A percentile compares a stretch with the other conserved stretches of the same genome.
Evolutionary conservation across 2,329 filamentous ascomycete genomes (phyloP).

Genomic region (Sporothrix euskadiensis): DNA sequence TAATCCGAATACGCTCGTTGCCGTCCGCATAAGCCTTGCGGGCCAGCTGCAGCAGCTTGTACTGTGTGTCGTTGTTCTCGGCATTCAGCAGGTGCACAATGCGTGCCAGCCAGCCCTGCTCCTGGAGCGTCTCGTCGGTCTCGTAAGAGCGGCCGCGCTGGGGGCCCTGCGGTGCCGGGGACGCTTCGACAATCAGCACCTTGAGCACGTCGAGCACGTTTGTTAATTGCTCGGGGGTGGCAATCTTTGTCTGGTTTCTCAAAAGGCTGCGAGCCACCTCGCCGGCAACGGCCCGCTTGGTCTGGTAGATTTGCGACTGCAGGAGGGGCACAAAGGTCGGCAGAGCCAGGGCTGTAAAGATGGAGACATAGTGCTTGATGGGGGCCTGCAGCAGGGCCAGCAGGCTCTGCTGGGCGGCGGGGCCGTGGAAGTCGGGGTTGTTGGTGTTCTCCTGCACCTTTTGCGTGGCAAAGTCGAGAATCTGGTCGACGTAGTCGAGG

Average conservation of each 20-base stretch:
- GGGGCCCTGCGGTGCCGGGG: constrained; percentile 77
- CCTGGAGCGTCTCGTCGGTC: constrained; percentile 96
- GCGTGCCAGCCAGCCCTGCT: constrained; percentile 94
- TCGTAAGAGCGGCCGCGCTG: constrained; percentile 68
- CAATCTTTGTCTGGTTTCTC: constrained; percentile 76
- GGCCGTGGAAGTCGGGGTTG: constrained; percentile 91
- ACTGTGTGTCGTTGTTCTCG: constrained; percentile 87
- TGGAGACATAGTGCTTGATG: constrained; percentile 83
- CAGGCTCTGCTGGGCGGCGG: constrained; percentile 82
- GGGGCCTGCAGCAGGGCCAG: constrained; percentile 88
- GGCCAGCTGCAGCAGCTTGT: constrained; percentile 85
- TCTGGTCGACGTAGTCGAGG: constrained; percentile 92
- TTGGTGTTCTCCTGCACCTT: constrained; percentile 89
- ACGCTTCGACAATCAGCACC: constrained; percentile 90
- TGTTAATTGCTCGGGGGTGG: constrained; percentile 76
- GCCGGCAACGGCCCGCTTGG: constrained; percentile 83
- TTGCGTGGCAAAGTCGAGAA: constrained; percentile 80
- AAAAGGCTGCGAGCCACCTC: constrained; percentile 84
- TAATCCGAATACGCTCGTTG: constrained; percentile 93
- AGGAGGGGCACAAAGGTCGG: constrained; percentile 89
- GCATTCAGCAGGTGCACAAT: constrained; percentile 85
- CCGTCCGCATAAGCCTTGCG: constrained; percentile 86
- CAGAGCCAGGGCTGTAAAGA: constrained; percentile 93
- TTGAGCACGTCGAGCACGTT: constrained; percentile 85
- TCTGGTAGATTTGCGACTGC: constrained; percentile 89